phyloP scores from a whole-genome alignment of 371 early-diverging fungal species.

The Coemansia sp. region DNA sequence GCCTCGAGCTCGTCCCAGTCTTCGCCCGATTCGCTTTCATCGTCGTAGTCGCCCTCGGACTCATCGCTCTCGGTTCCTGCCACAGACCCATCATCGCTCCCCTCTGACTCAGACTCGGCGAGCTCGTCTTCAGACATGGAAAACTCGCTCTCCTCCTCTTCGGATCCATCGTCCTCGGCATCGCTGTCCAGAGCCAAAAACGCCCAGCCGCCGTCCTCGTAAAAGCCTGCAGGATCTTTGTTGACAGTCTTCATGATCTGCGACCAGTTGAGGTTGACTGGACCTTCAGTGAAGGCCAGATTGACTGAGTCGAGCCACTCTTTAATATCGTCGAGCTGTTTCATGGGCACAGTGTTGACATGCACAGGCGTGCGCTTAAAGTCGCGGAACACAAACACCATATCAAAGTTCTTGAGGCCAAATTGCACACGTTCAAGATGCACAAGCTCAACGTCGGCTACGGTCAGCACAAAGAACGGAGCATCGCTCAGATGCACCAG shows the following conservation, averaged over 20 bases:
- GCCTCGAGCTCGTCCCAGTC: conserved; percentile 84
- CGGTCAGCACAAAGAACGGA: conserved; percentile 92
- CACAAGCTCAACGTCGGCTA: conserved; percentile 95
- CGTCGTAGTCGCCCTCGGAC: conserved; percentile 57
- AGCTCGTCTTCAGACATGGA: conserved; percentile 50
- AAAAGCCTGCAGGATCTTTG: conserved; percentile 95
- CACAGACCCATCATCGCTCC: conserved; percentile 21
- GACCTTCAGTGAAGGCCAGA: conserved; percentile 95
- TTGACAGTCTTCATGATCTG: conserved; percentile 98
- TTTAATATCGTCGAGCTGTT: conserved; percentile 92
- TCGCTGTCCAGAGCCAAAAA: conserved; percentile 78
- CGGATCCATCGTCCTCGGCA: conserved; percentile 62
- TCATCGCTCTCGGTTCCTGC: conserved; percentile 59
- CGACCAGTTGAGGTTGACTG: conserved; percentile 96
- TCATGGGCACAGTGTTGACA: conserved; percentile 95
- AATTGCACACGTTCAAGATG: conserved; percentile 98
- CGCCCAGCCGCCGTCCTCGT: conserved; percentile 95
- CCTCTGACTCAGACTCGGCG: conserved; percentile 50
- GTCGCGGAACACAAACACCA: conserved; percentile 98
- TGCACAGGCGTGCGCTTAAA: conserved; percentile 87
- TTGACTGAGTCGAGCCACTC: conserved; percentile 98
- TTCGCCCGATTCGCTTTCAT: conserved; percentile 63
- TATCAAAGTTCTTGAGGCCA: conserved; percentile 98
- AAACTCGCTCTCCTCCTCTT: conserved; percentile 70
- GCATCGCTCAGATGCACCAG: conserved; percentile 96